Evolutionary conservation across 352 stramenopile species (phyloP).

Genomic region (Phytopythium mirpurense): DNA sequence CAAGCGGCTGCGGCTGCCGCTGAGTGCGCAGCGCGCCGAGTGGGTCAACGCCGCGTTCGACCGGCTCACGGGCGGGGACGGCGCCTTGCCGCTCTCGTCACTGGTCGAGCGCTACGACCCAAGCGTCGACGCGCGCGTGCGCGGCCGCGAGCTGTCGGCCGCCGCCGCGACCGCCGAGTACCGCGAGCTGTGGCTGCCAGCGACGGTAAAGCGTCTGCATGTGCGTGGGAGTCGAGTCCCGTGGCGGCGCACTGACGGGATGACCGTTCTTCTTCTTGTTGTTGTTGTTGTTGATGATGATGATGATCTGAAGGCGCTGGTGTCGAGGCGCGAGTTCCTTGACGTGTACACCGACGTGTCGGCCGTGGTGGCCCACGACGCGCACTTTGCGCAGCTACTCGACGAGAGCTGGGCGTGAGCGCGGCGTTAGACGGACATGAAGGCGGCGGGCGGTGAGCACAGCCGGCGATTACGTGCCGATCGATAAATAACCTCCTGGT

Average conservation of each 20-base stretch:
- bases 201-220: no score
- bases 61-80: slow-evolving; percentile 26
- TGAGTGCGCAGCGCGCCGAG: slow-evolving; percentile 24
- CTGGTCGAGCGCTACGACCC: slow-evolving; percentile 50
- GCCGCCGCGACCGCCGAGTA: slow-evolving; percentile 38
- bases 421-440: not conserved
- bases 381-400: slow-evolving; percentile 60
- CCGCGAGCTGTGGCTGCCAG: slow-evolving; percentile 31
- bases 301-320: not conserved
- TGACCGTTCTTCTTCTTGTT: no score
- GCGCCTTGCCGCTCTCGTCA: slow-evolving; percentile 35
- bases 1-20: slow-evolving; percentile 27
- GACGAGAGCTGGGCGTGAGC: slow-evolving; percentile 61
- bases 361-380: slow-evolving; percentile 46
- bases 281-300: not conserved
- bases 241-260: not conserved
- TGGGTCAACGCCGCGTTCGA: slow-evolving; percentile 44
- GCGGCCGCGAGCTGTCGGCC: slow-evolving; percentile 23
- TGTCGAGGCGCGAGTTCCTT: slow-evolving; percentile 37
- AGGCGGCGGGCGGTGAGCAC: no score
- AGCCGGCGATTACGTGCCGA: no score
- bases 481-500: no score
- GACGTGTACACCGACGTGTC: slow-evolving; percentile 75
- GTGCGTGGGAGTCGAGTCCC: not conserved
- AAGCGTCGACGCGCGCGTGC: slow-evolving; percentile 54